Base-by-base conservation (phyloP, 345 rosid species). In the Syzygium aqueum region DNA sequence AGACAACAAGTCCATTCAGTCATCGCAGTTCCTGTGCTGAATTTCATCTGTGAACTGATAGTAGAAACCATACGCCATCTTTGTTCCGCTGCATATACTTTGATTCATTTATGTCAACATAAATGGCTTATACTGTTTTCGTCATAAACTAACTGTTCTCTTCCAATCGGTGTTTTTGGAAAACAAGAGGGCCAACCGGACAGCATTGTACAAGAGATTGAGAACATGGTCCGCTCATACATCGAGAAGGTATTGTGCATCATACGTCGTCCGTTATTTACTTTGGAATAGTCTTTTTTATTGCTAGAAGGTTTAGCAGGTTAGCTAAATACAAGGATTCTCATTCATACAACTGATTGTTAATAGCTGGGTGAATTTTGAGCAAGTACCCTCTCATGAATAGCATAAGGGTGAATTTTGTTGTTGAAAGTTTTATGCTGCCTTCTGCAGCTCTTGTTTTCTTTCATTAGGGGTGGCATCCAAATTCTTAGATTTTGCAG, bases 161-260 rank as follows among this genome's bases (percentile, higher is more conserved):
- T 73, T 73, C 8, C 12, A 37, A 73, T 56, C 14, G 84, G 51
- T 85, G 19, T 89, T 77, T n/a, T 89, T 78, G 90, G 61, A 84
- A 88, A 84, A 90, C 89, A 94, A 98, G 99, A 98, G 92, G 99
- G 99, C 85, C 99, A 98, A 88, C 95, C 99, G 23, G 99, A 98
- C 54, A 96, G 92, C 89, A 93, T 96, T 83, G 99, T 98, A 90
- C 95, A 90, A 88, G 99, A 98, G 86, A 98, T 98, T 86, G 99
- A 98, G 92, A 96, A 93, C 90, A 98, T 98, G 99, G 99, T 98
- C 85, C 97, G 99, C 88, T 91, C 98, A 84, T 98, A 86, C 91
- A 98, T 98, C 88, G 99, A 98, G 90, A 98, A 98, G 99, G 99
- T 98, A 94, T 90, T 85, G 15, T 59, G 27, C 65, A 52, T 87